Evolutionary conservation across 306 rosid genomes (phyloP).

Genomic region (Malus fusca): DNA sequence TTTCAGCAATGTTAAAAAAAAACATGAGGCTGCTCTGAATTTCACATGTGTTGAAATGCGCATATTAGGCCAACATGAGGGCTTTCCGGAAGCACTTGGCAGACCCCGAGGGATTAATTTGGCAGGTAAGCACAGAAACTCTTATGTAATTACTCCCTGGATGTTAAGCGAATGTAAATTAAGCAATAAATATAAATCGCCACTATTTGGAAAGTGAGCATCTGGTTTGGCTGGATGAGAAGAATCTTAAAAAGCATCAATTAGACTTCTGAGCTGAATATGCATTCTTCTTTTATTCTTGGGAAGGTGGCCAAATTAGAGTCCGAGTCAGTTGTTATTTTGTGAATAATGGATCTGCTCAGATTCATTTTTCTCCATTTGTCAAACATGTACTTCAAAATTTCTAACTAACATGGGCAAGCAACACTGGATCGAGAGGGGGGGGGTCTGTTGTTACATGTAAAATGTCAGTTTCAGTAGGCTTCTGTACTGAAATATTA

Average conservation of each 20-base stretch:
- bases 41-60: constrained; percentile 53
- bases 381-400: background rate
- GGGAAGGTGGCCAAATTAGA: background rate
- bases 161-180: background rate
- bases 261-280: background rate
- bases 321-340: background rate
- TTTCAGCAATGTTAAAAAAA: constrained; percentile 61
- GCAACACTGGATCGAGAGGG: background rate
- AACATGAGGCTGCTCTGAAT: constrained; percentile 47
- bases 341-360: background rate
- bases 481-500: background rate
- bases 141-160: background rate
- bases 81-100: constrained; percentile 52
- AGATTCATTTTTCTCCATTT: background rate
- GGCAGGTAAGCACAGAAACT: constrained; percentile 41
- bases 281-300: background rate
- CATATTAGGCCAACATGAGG: constrained; percentile 38
- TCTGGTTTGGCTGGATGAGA: constrained; percentile 10
- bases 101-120: constrained; percentile 66
- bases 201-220: background rate
- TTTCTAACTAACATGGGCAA: background rate
- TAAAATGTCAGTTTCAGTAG: background rate
- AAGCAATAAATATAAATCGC: background rate
- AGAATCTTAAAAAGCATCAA: constrained; percentile 15
- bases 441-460: background rate